Evolutionary conservation across 345 rosid species (phyloP).

Genomic region (Hypericum perforatum): DNA sequence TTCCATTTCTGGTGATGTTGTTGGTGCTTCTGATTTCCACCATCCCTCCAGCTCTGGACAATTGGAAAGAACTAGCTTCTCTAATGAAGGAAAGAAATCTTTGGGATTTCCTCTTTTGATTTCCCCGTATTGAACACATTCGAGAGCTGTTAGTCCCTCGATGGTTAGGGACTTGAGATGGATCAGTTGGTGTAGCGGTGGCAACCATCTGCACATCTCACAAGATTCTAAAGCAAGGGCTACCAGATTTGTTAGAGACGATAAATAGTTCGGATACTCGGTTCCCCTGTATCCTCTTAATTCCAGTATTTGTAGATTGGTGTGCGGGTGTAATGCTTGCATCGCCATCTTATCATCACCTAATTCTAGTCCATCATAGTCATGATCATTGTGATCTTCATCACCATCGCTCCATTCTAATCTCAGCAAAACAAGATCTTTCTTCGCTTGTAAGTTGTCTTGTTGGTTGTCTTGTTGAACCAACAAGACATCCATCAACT

Average conservation of each 20-base stretch:
- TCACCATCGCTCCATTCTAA: too few relatives aligned
- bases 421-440: too few relatives aligned
- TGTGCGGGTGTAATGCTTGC: background rate
- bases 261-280: slow-evolving; percentile 10
- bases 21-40: background rate
- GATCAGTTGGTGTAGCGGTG: slow-evolving; percentile 5
- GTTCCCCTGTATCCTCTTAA: background rate
- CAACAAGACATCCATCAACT: too few relatives aligned
- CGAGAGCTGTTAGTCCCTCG: background rate
- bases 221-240: background rate
- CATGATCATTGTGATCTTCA: too few relatives aligned
- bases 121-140: background rate
- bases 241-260: slow-evolving; percentile 7
- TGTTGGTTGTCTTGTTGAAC: too few relatives aligned
- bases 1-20: background rate
- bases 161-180: background rate
- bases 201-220: background rate
- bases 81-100: slow-evolving; percentile 8
- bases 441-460: too few relatives aligned
- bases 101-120: background rate
- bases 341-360: too few relatives aligned
- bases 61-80: rapidly evolving
- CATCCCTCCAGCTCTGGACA: slow-evolving; percentile 11
- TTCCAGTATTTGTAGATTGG: background rate
- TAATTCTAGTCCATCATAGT: too few relatives aligned